phyloP scores from a whole-genome alignment of 2,329 filamentous ascomycete species.

The Exophiala sideris region DNA sequence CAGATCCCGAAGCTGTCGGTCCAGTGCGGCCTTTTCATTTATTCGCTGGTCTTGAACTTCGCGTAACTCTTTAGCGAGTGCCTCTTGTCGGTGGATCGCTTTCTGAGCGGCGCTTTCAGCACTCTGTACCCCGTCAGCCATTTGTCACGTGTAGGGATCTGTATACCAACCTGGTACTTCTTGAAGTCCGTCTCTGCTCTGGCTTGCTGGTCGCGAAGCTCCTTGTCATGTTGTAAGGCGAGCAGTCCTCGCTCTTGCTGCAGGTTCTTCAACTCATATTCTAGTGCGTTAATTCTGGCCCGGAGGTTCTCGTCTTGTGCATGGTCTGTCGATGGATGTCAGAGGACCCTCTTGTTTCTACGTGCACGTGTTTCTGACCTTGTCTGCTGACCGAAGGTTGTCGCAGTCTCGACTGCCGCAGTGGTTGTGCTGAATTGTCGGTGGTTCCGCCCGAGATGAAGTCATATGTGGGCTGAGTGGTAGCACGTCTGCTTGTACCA shows the following conservation, averaged over 20 bases:
- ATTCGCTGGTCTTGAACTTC: conserved; percentile 52
- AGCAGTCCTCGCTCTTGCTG: conserved; percentile 85
- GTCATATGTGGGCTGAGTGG: conserved; percentile 57
- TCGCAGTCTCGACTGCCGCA: conserved; percentile 36
- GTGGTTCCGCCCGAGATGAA: conserved; percentile 55
- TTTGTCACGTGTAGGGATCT: conserved; percentile 1
- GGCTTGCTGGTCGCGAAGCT: conserved; percentile 73
- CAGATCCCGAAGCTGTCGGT: conserved; percentile 52
- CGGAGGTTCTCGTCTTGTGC: conserved; percentile 70
- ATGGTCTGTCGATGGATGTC: conserved; percentile 10
- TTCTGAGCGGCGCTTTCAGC: conserved; percentile 53
- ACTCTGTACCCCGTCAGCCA: conserved; percentile 32
- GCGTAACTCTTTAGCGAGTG: conserved; percentile 53
- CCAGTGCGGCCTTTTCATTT: conserved; percentile 55
- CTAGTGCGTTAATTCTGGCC: conserved; percentile 81
- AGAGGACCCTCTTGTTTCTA: not conserved
- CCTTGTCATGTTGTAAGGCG: conserved; percentile 74
- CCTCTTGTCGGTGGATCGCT: conserved; percentile 54
- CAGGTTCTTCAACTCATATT: conserved; percentile 80
- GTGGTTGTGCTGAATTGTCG: conserved; percentile 33
- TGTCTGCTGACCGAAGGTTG: conserved; percentile 38
- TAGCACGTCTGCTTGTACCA: conserved; percentile 35
- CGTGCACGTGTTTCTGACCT: conserved; percentile 30
- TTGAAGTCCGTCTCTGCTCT: conserved; percentile 85
- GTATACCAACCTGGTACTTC: conserved; percentile 50